Base-by-base conservation (phyloP, 2,329 filamentous ascomycete species). In the Clarireedia paspali region DNA sequence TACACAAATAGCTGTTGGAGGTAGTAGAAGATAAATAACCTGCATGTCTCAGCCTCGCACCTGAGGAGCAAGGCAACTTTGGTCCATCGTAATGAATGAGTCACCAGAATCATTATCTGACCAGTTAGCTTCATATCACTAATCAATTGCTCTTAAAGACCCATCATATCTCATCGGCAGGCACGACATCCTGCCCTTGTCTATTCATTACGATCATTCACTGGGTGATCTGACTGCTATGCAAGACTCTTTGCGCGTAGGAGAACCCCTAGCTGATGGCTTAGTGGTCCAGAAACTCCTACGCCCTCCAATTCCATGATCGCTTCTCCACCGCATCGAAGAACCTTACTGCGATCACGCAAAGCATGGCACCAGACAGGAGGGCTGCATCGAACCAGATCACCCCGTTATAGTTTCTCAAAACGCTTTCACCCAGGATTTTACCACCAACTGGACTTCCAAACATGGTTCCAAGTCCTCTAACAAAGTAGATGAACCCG, bases 401-500 rank as follows among this genome's bases (percentile, higher is more conserved):
- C 30, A 76, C 67, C 24, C 65, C 68, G 6, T 63, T 61, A 55
- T 75, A 76, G 46, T 72, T 72, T 2, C 53, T 54, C 0, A 69
- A 53, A 17, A 64, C 67, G 38, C 65, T 61, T 17, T 67, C 66
- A 6, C 70, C 71, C 0, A 77, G 64, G 10, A 76, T 68, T 54
- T 70, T 67, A 2, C 74, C 74, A 9, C 74, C 74, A 30, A 77
- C 69, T 0, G 74, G 74, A 53, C 71, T 74, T 5, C 74, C 74
- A 59, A 75, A 71, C 64, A 76, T 71, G 0, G 71, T 73, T 0
- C 73, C 74, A 6, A 75, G 61, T 0, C 74, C 74, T 45, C 74
- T 64, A 1, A 76, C 66, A 48, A 77, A 74, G 39, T 75, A 71
- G 15, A 76, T 72, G 55, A 75, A 76, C 2, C 73, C 73, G 59